Conservation (phyloP, 345 rosid species). For the Aquilaria malaccensis region DNA sequence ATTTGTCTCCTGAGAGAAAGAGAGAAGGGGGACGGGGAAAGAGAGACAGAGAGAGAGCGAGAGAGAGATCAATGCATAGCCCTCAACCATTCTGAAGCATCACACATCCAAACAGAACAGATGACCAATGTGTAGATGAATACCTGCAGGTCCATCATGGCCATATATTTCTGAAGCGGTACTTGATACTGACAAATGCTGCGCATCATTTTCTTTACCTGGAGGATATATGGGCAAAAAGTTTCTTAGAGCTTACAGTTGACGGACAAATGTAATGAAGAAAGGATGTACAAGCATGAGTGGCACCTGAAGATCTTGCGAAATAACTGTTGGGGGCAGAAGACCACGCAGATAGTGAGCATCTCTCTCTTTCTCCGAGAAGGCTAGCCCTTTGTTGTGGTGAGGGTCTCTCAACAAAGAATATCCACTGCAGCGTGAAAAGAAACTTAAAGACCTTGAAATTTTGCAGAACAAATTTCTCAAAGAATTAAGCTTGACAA, state of each 20-base stretch:
- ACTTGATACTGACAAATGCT: conserved; percentile 81
- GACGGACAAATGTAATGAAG: conserved; percentile 1
- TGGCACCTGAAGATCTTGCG: conserved; percentile 87
- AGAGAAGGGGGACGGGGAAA: not conserved
- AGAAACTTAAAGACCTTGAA: not conserved
- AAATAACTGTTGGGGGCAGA: conserved; percentile 76
- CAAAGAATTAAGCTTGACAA: not conserved
- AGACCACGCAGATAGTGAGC: conserved; percentile 93
- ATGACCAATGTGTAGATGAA: not conserved
- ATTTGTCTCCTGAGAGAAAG: conserved; percentile 62
- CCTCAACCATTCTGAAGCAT: not conserved
- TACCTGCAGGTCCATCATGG: conserved; percentile 99
- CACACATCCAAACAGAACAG: not conserved
- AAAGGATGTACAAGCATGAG: conserved; percentile 1
- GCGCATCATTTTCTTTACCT: conserved; percentile 91
- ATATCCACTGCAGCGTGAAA: conserved; percentile 59
- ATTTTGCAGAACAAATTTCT: not conserved
- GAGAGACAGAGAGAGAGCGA: not conserved
- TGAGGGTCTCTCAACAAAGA: conserved; percentile 94
- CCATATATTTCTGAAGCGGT: conserved; percentile 90
- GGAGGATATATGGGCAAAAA: conserved; percentile 4
- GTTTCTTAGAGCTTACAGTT: conserved; percentile 3
- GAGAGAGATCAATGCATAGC: not conserved
- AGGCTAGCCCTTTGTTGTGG: conserved; percentile 96
- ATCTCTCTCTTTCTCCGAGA: conserved; percentile 72